Conservation (phyloP, 2,329 filamentous ascomycete species). For the Ophiostoma fasciatum region DNA sequence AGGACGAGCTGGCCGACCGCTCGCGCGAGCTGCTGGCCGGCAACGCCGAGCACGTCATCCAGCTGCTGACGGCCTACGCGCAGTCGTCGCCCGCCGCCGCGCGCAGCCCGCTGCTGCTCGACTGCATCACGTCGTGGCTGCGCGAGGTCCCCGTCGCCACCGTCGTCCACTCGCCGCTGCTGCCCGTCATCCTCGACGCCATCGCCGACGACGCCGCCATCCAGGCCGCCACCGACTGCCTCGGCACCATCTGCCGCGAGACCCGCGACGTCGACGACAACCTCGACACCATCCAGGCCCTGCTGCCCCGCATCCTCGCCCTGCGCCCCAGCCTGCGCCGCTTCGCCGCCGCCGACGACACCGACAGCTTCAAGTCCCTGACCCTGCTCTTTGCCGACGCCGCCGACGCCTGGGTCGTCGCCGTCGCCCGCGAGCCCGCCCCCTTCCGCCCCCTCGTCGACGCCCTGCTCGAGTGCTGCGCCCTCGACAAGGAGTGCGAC, state of each 20-base stretch:
- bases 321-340: conserved; percentile 63
- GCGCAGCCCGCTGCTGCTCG: conserved; percentile 77
- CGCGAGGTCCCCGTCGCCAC: conserved; percentile 76
- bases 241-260: conserved; percentile 83
- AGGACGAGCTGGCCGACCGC: conserved; percentile 81
- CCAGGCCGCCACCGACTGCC: conserved; percentile 77
- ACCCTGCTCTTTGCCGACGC: conserved; percentile 87
- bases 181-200: conserved; percentile 67
- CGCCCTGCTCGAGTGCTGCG: conserved; percentile 79
- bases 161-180: conserved; percentile 71
- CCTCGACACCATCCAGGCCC: conserved; percentile 60
- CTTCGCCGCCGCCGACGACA: conserved; percentile 65
- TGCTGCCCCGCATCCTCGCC: conserved; percentile 68
- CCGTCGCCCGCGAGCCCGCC: conserved; percentile 69
- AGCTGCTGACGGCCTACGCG: conserved; percentile 76
- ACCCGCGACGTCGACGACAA: conserved; percentile 90
- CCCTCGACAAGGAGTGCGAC: conserved; percentile 75
- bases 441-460: conserved; percentile 80
- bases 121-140: conserved; percentile 94
- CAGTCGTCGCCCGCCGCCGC: conserved; percentile 66
- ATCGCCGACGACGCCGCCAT: conserved; percentile 64
- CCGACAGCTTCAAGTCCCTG: conserved; percentile 72
- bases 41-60: conserved; percentile 77
- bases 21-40: conserved; percentile 82
- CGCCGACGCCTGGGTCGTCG: conserved; percentile 84